Base-by-base conservation (phyloP, 257 asterid genomes). In the Coffea canephora region DNA sequence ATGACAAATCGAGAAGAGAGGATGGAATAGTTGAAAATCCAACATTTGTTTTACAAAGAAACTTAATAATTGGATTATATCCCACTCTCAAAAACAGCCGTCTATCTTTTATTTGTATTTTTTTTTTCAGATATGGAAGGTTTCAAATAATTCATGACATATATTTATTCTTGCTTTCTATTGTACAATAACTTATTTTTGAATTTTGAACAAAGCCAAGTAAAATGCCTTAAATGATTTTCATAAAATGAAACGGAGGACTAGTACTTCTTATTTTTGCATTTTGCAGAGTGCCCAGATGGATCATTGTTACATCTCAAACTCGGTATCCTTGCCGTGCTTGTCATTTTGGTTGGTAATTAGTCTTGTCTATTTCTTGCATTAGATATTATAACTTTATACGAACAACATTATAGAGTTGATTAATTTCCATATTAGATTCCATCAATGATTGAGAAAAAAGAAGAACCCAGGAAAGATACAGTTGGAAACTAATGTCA, bases 391-490 rank as follows among this genome's bases (percentile, higher is more conserved):
- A 4, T 48, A 7, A 55, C 8, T 23, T 59, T 11, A 21, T 1
- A 4, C 2, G 11, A 57, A 36, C 1, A 10, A 54, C 27, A 0
- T n/a, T 5, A 31, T 14, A 39, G 41, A 75, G 70, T 25, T 76
- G 54, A 76, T 64, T 25, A 64, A 43, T 50, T 27, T 36, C 27
- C 41, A 27, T 8, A 25, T 59, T 67, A 67, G 80, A 77, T 77
- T 77, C 73, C 12, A 5, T 36, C 46, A 31, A 36, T 50, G 68
- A 68, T 75, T 59, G 27, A 27, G 16, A 71, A 39, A 27, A 4
- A 61, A 41, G 59, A 43, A 75, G 19, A 41, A 75, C 41, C 71
- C 59, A 75, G 67, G 45, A 8, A 57, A 74, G 45, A 74, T 31
- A 18, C 27, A 41, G 31, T 41, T 45, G 16, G 27, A 23, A 45